Evolutionary conservation across 2,329 filamentous ascomycete genomes (phyloP).

Genomic region (Lasiodiplodia hormozganensis): DNA sequence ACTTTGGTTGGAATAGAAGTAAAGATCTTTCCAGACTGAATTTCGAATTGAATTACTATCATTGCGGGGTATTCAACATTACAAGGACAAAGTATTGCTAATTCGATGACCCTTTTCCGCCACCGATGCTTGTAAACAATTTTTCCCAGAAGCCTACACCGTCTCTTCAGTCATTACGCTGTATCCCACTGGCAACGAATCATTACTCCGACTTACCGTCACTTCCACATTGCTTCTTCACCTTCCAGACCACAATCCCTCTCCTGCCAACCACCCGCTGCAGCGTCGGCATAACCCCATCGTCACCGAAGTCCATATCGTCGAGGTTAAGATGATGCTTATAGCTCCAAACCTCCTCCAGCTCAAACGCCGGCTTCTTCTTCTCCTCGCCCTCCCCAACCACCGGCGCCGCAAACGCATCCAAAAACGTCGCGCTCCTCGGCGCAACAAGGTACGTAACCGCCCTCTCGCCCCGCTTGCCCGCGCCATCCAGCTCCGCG

Average conservation of each 20-base stretch:
- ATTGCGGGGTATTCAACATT: slow-evolving; percentile 5
- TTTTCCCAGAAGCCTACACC: neutral
- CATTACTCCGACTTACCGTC: neutral
- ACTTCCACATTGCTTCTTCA: slow-evolving; percentile 46
- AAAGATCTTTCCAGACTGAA: neutral
- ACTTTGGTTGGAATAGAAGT: neutral
- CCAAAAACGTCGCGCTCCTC: slow-evolving; percentile 72
- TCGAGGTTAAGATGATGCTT: slow-evolving; percentile 76
- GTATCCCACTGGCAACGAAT: neutral
- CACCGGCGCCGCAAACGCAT: slow-evolving; percentile 53
- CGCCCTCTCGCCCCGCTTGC: slow-evolving; percentile 62
- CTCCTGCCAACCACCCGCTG: slow-evolving; percentile 65
- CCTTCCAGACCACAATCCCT: slow-evolving; percentile 54
- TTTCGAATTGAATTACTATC: slow-evolving; percentile 1
- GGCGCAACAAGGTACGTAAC: slow-evolving; percentile 69
- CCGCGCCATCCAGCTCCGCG: slow-evolving; percentile 38
- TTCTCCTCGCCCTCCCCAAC: neutral
- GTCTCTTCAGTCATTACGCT: neutral
- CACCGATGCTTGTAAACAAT: neutral
- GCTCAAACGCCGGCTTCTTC: slow-evolving; percentile 57
- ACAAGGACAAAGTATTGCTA: neutral
- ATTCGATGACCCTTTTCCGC: neutral
- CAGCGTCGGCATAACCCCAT: slow-evolving; percentile 76
- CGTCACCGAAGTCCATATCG: slow-evolving; percentile 79
- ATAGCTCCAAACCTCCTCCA: slow-evolving; percentile 75